Conservation (phyloP, 1,139 yeast species). For the Wickerhamomyces sp. region DNA sequence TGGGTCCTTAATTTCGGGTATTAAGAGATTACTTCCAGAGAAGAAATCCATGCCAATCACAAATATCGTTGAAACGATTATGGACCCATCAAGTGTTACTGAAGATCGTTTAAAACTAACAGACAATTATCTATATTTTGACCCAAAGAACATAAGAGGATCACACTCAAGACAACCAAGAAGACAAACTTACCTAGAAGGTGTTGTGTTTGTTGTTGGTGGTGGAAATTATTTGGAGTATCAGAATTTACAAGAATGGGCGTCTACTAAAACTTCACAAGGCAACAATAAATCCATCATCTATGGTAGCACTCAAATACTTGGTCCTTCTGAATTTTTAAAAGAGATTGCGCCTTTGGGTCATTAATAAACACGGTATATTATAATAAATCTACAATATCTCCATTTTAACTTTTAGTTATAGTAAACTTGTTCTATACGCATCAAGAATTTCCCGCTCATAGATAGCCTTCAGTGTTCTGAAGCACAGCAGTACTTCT, state of each 20-base stretch:
- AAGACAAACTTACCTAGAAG: constrained; percentile 74
- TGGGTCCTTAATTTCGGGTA: constrained; percentile 82
- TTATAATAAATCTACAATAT: neutral
- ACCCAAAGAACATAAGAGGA: constrained; percentile 82
- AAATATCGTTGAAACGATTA: constrained; percentile 81
- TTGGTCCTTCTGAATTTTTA: constrained; percentile 74
- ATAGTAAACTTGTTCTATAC: neutral
- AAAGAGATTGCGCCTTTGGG: constrained; percentile 52
- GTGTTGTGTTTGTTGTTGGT: constrained; percentile 89
- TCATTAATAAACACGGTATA: neutral
- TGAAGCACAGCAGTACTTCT: constrained; percentile 80
- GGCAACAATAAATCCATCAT: constrained; percentile 46
- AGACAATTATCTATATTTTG: constrained; percentile 86
- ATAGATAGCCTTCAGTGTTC: constrained; percentile 21
- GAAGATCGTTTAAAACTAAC: constrained; percentile 62
- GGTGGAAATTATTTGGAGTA: constrained; percentile 96
- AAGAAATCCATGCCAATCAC: constrained; percentile 87
- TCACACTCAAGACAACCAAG: constrained; percentile 87
- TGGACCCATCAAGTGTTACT: constrained; percentile 72
- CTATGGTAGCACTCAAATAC: constrained; percentile 83
- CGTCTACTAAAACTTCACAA: constrained; percentile 34
- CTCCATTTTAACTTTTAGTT: neutral
- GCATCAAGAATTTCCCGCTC: constrained; percentile 2
- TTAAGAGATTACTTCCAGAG: constrained; percentile 83
- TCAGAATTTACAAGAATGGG: constrained; percentile 92